Conservation (phyloP, 2,329 filamentous ascomycete genomes). For the Colletotrichum tanaceti region DNA sequence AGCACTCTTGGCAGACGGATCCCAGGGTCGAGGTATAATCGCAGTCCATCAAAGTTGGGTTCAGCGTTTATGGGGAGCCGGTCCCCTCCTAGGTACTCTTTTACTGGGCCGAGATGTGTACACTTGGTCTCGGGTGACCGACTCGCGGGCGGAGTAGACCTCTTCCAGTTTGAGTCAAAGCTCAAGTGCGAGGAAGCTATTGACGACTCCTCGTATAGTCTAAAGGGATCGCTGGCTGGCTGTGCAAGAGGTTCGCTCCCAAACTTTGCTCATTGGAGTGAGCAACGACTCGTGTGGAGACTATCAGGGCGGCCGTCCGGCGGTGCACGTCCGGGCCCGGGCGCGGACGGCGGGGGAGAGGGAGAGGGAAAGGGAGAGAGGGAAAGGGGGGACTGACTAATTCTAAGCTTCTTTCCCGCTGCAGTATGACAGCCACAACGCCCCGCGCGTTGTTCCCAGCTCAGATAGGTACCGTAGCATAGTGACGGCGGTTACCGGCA, state of each 20-base stretch:
- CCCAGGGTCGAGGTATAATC: too few relatives aligned
- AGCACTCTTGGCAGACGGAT: background rate
- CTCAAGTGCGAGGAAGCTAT: slow-evolving; percentile 3
- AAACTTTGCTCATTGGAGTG: slow-evolving; percentile 29
- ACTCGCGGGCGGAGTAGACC: background rate
- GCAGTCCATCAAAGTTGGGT: background rate
- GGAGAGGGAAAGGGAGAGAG: too few relatives aligned
- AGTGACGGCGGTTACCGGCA: slow-evolving; percentile 4
- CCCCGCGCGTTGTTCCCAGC: background rate
- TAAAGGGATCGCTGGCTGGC: background rate
- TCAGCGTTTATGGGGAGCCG: background rate
- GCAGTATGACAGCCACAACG: background rate
- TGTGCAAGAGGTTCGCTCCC: slow-evolving; percentile 8
- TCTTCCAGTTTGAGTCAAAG: background rate
- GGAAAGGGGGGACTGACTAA: too few relatives aligned
- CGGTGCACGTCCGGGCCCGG: slow-evolving; percentile 13
- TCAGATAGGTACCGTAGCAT: slow-evolving; percentile 4
- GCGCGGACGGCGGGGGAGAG: background rate
- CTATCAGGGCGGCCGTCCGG: slow-evolving; percentile 5
- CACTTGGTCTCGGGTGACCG: background rate
- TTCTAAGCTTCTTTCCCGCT: background rate
- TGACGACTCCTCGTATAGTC: background rate
- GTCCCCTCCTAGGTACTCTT: too few relatives aligned
- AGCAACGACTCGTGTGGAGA: slow-evolving; percentile 4
- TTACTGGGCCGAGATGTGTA: background rate